Base-by-base conservation (phyloP, 345 rosid genomes). In the Angophora floribunda region DNA sequence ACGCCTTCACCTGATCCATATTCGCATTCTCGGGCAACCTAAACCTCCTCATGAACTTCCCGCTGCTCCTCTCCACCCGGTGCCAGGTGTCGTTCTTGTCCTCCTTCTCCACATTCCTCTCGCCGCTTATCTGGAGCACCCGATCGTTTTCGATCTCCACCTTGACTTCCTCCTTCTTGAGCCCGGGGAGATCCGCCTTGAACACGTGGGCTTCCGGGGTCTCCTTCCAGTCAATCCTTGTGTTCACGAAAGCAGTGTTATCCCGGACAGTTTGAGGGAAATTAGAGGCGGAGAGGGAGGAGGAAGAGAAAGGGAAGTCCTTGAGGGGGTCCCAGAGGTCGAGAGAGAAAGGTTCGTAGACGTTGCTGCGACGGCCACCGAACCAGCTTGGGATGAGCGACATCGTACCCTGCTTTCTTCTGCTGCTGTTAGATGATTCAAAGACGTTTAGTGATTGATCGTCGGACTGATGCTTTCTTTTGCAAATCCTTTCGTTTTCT, bases 81-180 rank as follows among this genome's bases (percentile, higher is more conserved):
- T 88, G 91, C 91, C 90, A 90, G 4, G 26, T 88, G 8, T 90
- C 90, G 30, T 86, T 90, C 87, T 90, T 90, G 59, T 90, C 91
- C 59, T 90, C 91, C 78, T 88, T 51, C 90, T 88, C 91, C 19
- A 86, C 85, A 13, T 67, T 86, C 79, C 88, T 86, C 88, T 90
- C 90, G n/a, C 90, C 91, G 16, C 90, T 86, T 21, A 90, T 90
- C 90, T 88, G 91, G 55, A 90, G 59, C 22, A 90, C 91, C 52
- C 88, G 86, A 4, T 88, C 91, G 4, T 90, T 90, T 50, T 90
- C 90, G 4, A 90, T 88, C 57, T 88, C 91, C 2, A 90, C 91
- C 84, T 87, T 87, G 15, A 90, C 88, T 32, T 90, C 91, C 51
- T 90, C 91, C 26, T 90, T 90, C 90, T 82, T 90, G 19, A 88